A percentile compares a stretch with the other conserved stretches of the same genome.
phyloP scores from a whole-genome alignment of 2,329 filamentous ascomycete genomes.

The Colletotrichum lentis region DNA sequence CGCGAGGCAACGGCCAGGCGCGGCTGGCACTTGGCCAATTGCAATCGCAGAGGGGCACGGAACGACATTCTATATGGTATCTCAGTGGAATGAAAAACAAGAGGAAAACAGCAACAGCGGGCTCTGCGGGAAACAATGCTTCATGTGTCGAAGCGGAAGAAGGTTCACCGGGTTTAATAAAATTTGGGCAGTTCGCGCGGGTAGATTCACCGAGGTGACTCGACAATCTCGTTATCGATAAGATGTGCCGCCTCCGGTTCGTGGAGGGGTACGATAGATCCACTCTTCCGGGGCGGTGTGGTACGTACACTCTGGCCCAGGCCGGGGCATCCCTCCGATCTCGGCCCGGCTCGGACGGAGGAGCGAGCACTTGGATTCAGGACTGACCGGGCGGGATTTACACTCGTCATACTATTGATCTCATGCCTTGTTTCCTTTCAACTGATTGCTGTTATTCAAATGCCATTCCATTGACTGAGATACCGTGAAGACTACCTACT shows the following conservation, averaged over 20 bases:
- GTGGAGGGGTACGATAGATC: constrained; percentile 13
- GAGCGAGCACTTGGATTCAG: too few species aligned
- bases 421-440: too few species aligned
- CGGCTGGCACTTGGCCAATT: constrained; percentile 45
- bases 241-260: neutral
- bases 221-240: constrained; percentile 32
- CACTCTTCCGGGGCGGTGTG: too few species aligned
- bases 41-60: constrained; percentile 51
- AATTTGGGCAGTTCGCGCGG: constrained; percentile 33
- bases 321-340: constrained; percentile 9
- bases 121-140: constrained; percentile 6
- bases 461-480: too few species aligned
- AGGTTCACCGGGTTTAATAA: constrained; percentile 3
- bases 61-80: constrained; percentile 49
- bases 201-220: constrained; percentile 29
- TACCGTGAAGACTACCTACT: too few species aligned
- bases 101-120: neutral
- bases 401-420: too few species aligned
- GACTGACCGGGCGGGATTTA: too few species aligned
- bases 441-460: too few species aligned
- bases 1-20: constrained; percentile 41
- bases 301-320: neutral
- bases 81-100: neutral
- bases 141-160: constrained; percentile 22
- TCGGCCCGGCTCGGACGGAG: constrained; percentile 11